Conservation (phyloP, 2,329 filamentous ascomycete species). For the Penicillium italicum region DNA sequence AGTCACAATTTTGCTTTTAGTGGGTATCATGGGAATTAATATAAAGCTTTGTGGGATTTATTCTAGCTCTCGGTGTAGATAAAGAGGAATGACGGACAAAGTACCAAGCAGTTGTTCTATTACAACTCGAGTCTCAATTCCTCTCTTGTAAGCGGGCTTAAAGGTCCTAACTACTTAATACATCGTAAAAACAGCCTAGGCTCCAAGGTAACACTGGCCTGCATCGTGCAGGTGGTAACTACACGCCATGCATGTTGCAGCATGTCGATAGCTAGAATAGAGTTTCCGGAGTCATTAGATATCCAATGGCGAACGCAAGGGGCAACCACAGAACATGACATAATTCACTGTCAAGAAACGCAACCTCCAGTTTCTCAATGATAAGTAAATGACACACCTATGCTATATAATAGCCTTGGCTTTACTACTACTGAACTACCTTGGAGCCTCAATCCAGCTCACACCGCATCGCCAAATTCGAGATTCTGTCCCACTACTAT, state of each 20-base stretch:
- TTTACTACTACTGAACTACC: neutral
- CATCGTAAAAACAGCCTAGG: neutral
- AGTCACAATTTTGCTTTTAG: neutral
- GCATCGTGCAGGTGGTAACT: neutral
- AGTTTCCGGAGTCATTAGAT: neutral
- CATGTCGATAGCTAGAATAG: conserved; percentile 7
- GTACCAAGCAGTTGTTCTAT: neutral
- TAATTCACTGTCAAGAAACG: neutral
- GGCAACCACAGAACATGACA: neutral
- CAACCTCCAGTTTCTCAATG: neutral
- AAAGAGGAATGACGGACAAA: neutral
- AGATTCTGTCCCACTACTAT: neutral
- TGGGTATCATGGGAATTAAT: neutral
- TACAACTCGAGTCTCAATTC: neutral
- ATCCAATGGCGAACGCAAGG: conserved; percentile 13
- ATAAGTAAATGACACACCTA: neutral
- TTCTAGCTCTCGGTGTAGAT: neutral
- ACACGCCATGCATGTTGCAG: conserved; percentile 19
- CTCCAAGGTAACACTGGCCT: neutral
- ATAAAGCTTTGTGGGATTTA: neutral
- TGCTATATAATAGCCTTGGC: neutral
- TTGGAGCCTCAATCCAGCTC: neutral
- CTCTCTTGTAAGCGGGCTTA: neutral
- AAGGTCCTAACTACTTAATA: neutral
- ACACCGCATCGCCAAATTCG: neutral